These are phyloP conservation scores for Calamus simplicifolius DNA, from an alignment of 176 grass and related monocot species.

Conservation along the genomic window DNA sequence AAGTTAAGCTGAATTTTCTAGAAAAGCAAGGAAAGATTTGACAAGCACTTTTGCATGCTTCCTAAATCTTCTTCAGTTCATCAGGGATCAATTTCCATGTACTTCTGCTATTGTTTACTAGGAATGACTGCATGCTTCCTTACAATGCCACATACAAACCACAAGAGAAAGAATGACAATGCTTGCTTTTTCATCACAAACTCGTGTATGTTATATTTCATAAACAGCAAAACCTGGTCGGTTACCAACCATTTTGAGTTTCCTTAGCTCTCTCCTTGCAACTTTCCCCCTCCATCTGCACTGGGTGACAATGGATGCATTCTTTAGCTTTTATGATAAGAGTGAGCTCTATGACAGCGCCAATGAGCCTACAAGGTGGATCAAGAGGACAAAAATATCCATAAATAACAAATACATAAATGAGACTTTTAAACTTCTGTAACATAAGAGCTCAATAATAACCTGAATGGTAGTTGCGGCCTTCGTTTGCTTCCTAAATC, in stretches of 20 bases:
- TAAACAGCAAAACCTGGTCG: not conserved
- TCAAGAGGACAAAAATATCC: constrained; percentile 16
- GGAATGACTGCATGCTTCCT: too few relatives aligned
- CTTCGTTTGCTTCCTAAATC: constrained; percentile 66
- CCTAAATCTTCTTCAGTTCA: too few relatives aligned
- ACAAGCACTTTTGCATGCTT: too few relatives aligned
- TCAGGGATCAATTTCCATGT: too few relatives aligned
- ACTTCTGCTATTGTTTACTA: too few relatives aligned
- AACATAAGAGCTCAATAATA: constrained; percentile 15
- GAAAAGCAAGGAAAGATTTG: too few relatives aligned
- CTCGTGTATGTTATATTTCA: not conserved
- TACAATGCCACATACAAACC: too few relatives aligned
- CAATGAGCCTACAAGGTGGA: constrained; percentile 50
- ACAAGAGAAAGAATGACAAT: not conserved
- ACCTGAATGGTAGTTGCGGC: constrained; percentile 78
- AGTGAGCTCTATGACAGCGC: constrained; percentile 63
- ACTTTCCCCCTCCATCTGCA: constrained; percentile 91
- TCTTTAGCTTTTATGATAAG: constrained; percentile 73
- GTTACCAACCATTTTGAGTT: constrained; percentile 86
- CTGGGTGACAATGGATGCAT: constrained; percentile 76
- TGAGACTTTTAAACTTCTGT: not conserved
- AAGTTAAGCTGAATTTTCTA: too few relatives aligned
- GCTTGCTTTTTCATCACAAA: constrained; percentile 1
- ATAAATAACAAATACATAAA: not conserved
- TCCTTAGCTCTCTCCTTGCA: constrained; percentile 89